phyloP scores from a whole-genome alignment of 2,329 filamentous ascomycete species.

The Aquanectria penicillioides region DNA sequence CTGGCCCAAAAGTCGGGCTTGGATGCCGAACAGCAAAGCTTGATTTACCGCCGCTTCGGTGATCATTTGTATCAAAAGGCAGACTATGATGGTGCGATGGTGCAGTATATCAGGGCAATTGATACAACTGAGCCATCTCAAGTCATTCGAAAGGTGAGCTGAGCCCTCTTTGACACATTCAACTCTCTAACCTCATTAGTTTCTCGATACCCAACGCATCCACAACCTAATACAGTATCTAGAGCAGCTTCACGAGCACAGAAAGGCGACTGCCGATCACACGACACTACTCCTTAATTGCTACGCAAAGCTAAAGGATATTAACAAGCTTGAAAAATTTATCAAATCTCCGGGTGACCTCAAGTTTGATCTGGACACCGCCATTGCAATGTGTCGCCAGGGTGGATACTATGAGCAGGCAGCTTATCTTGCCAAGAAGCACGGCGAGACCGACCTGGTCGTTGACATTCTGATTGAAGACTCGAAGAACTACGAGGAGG shows the following conservation, averaged over 20 bases:
- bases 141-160: slow-evolving; percentile 84
- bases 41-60: slow-evolving; percentile 93
- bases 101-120: slow-evolving; percentile 95
- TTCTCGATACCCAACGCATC: slow-evolving; percentile 95
- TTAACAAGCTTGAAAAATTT: slow-evolving; percentile 94
- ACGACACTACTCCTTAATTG: slow-evolving; percentile 95
- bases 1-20: slow-evolving; percentile 90
- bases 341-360: slow-evolving; percentile 95
- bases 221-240: slow-evolving; percentile 97
- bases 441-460: slow-evolving; percentile 92
- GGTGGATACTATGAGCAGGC: slow-evolving; percentile 97
- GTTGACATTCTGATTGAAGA: slow-evolving; percentile 97
- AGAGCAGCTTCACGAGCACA: slow-evolving; percentile 93
- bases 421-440: slow-evolving; percentile 92
- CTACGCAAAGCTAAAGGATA: slow-evolving; percentile 97
- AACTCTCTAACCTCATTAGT: slow-evolving; percentile 62
- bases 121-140: slow-evolving; percentile 96
- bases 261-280: slow-evolving; percentile 92
- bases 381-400: slow-evolving; percentile 96
- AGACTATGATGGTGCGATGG: slow-evolving; percentile 98
- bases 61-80: slow-evolving; percentile 95
- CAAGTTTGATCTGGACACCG: slow-evolving; percentile 96
- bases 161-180: accelerated
- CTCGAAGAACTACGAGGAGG: slow-evolving; percentile 88
- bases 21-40: slow-evolving; percentile 82